phyloP scores from a whole-genome alignment of 148 eudicot species.

The Polygonum aviculare region DNA sequence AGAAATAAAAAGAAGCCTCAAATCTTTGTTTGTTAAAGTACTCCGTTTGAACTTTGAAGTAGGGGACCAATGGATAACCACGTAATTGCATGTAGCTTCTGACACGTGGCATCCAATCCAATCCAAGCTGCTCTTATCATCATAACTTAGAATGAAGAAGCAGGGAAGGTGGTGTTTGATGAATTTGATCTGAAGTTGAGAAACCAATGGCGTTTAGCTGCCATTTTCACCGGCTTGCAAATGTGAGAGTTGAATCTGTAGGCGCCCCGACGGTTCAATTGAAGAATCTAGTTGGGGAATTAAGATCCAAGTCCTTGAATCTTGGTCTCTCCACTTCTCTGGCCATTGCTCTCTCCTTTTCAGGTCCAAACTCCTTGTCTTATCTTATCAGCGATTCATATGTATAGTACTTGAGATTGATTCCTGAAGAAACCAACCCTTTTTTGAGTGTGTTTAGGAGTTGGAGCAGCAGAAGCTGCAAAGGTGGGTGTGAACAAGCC shows the following conservation, averaged over 20 bases:
- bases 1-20: no score
- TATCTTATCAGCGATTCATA: no score
- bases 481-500: conserved; percentile 91
- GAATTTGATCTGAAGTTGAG: background rate
- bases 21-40: no score
- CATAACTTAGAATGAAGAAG: background rate
- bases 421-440: background rate
- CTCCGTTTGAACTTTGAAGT: no score
- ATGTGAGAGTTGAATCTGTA: background rate
- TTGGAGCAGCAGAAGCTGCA: conserved; percentile 71
- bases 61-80: no score
- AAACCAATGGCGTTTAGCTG: conserved; percentile 20
- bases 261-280: conserved; percentile 13
- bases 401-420: background rate
- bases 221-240: conserved; percentile 14
- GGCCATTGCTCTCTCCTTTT: conserved; percentile 47
- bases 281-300: conserved; percentile 33
- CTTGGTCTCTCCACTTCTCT: conserved; percentile 58
- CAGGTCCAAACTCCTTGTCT: conserved; percentile 23
- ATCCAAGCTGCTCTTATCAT: background rate
- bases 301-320: conserved; percentile 41
- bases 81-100: no score
- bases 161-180: background rate
- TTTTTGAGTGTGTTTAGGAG: conserved; percentile 1
- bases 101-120: background rate